Evolutionary conservation across 306 rosid species (phyloP).

Genomic region (Malus orientalis): DNA sequence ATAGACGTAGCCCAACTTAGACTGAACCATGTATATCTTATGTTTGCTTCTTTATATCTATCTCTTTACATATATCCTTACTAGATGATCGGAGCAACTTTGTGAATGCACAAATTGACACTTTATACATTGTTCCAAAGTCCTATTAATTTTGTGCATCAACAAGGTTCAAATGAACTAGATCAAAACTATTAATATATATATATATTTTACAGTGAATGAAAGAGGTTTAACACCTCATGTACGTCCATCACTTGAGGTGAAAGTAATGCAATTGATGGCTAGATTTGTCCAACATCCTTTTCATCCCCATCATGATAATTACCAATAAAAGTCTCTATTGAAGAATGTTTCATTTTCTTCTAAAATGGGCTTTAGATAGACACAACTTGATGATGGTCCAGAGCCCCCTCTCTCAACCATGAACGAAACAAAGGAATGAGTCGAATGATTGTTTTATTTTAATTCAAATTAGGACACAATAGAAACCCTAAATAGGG

Average conservation of each 20-base stretch:
- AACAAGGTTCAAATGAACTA: not conserved
- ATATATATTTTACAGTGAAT: not conserved
- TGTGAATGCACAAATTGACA: too few species aligned
- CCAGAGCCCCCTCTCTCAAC: conserved; percentile 24
- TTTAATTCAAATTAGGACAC: not conserved
- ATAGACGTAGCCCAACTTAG: too few species aligned
- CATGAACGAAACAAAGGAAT: conserved; percentile 38
- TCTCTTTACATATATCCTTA: too few species aligned
- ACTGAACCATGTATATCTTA: too few species aligned
- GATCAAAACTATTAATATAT: not conserved
- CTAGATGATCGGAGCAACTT: too few species aligned
- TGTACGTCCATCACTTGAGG: not conserved
- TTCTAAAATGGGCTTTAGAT: conserved; percentile 48
- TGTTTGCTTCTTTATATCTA: too few species aligned
- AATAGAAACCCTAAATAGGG: not conserved
- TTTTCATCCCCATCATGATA: conserved; percentile 40
- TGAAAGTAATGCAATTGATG: conserved; percentile 29
- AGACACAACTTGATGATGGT: conserved; percentile 67
- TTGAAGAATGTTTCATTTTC: conserved; percentile 69
- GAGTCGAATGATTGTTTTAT: conserved; percentile 26
- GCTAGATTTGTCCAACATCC: conserved; percentile 29
- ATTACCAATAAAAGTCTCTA: conserved; percentile 34
- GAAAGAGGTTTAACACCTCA: not conserved
- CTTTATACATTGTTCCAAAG: too few species aligned
- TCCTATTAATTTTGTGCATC: too few species aligned